phyloP scores from a whole-genome alignment of 2,329 filamentous ascomycete species.

The Ophiostoma novo-ulmi region DNA sequence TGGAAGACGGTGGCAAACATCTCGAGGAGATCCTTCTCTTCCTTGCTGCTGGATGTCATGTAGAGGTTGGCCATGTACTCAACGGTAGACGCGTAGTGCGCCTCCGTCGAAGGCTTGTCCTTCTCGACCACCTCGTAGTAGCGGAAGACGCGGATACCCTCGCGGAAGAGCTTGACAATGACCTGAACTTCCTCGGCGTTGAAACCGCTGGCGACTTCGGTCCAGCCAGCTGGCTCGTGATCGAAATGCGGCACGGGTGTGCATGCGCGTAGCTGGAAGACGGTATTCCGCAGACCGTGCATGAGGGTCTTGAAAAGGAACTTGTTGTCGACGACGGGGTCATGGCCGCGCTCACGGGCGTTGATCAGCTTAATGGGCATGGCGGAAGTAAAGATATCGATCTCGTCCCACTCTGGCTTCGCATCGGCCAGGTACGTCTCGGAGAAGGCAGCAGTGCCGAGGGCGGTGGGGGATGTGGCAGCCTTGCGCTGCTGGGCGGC shows the following conservation, averaged over 20 bases:
- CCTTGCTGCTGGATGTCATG: slow-evolving; percentile 87
- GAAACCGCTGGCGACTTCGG: slow-evolving; percentile 92
- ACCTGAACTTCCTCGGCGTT: slow-evolving; percentile 95
- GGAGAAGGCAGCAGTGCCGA: slow-evolving; percentile 51
- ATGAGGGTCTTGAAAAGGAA: slow-evolving; percentile 96
- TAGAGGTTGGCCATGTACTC: slow-evolving; percentile 94
- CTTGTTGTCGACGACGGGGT: slow-evolving; percentile 94
- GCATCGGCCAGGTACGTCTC: slow-evolving; percentile 84
- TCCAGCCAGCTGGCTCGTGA: slow-evolving; percentile 84
- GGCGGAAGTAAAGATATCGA: slow-evolving; percentile 84
- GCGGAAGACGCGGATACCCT: slow-evolving; percentile 91
- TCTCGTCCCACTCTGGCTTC: slow-evolving; percentile 94
- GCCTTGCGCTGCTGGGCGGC: slow-evolving; percentile 48
- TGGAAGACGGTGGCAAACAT: slow-evolving; percentile 98
- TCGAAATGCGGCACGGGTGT: slow-evolving; percentile 73
- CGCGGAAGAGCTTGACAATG: slow-evolving; percentile 93
- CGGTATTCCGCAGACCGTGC: slow-evolving; percentile 91
- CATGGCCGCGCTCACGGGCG: slow-evolving; percentile 77
- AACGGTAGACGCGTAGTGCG: slow-evolving; percentile 71
- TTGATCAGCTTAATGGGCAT: slow-evolving; percentile 95
- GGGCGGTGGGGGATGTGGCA: slow-evolving; percentile 22
- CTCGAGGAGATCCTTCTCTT: slow-evolving; percentile 95
- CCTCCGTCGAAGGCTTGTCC: slow-evolving; percentile 65
- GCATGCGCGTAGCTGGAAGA: slow-evolving; percentile 88
- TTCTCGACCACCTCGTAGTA: slow-evolving; percentile 80